These are phyloP conservation scores for Colletotrichum acutatum DNA, from an alignment of 2,329 filamentous ascomycete genomes.

Conservation along the genomic window DNA sequence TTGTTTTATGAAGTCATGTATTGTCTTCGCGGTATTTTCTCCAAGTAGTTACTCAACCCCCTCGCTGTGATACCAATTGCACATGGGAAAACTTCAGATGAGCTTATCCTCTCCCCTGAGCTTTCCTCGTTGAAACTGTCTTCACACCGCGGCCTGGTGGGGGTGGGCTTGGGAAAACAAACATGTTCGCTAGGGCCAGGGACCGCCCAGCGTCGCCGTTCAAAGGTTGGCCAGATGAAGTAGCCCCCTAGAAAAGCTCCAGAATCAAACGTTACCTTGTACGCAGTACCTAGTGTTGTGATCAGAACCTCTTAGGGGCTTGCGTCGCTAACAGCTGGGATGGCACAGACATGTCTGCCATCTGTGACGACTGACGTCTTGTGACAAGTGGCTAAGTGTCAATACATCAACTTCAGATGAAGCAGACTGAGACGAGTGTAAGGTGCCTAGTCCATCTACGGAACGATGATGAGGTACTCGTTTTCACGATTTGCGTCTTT, in stretches of 20 bases:
- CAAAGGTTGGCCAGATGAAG: neutral
- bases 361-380: constrained; percentile 33
- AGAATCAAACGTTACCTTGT: neutral
- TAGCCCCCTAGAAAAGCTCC: neutral
- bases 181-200: constrained; percentile 23
- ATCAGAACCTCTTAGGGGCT: neutral
- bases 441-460: neutral
- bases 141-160: constrained; percentile 16
- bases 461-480: neutral
- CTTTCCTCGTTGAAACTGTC: constrained; percentile 26
- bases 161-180: constrained; percentile 19
- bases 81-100: constrained; percentile 28
- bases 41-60: constrained; percentile 21
- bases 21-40: neutral
- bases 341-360: constrained; percentile 5
- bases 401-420: constrained; percentile 22
- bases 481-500: too few relatives aligned
- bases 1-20: constrained; percentile 16
- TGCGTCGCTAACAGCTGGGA: neutral
- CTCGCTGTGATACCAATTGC: constrained; percentile 29
- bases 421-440: constrained; percentile 26
- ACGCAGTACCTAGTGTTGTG: too few relatives aligned
- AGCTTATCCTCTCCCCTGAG: constrained; percentile 9
- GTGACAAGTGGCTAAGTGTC: constrained; percentile 25
- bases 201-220: neutral